phyloP scores from a whole-genome alignment of 2,329 filamentous ascomycete genomes.

The Dactylonectria macrodidyma region DNA sequence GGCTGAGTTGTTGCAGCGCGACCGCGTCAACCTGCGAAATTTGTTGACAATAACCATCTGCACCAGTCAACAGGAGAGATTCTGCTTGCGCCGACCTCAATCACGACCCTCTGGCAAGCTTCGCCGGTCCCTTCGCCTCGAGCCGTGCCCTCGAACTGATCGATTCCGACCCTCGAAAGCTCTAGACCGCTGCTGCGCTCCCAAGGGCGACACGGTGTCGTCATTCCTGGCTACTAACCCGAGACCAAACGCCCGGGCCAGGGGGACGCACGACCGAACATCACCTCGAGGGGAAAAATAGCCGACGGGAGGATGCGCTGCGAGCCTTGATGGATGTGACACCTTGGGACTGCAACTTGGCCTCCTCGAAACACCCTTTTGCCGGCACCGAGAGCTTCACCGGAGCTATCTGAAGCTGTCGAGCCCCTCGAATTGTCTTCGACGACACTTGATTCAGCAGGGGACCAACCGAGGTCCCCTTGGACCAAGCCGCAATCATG shows the following conservation, averaged over 20 bases:
- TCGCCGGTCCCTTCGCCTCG: constrained; percentile 18
- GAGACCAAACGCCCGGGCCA: constrained; percentile 33
- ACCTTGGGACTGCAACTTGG: constrained; percentile 35
- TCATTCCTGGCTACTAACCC: constrained; percentile 46
- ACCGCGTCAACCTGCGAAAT: constrained; percentile 45
- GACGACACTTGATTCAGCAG: constrained; percentile 44
- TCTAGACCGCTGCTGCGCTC: constrained; percentile 28
- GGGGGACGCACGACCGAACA: constrained; percentile 34
- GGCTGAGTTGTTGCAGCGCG: constrained; percentile 42
- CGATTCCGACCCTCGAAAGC: constrained; percentile 22
- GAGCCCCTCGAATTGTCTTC: constrained; percentile 48
- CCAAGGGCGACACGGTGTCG: constrained; percentile 40
- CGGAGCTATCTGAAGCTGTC: constrained; percentile 32
- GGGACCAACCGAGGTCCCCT: constrained; percentile 57
- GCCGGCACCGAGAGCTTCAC: constrained; percentile 15
- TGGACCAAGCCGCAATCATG: constrained; percentile 52
- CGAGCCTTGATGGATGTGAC: constrained; percentile 39
- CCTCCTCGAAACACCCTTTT: constrained; percentile 25
- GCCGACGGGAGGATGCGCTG: constrained; percentile 45
- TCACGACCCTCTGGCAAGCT: constrained; percentile 29
- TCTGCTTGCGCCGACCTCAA: constrained; percentile 30
- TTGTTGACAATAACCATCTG: constrained; percentile 50
- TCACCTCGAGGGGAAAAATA: constrained; percentile 30
- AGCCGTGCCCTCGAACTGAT: constrained; percentile 17
- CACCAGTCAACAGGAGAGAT: constrained; percentile 36